A percentile compares a stretch with the other conserved stretches of the same genome.
These are phyloP conservation scores for Mortierella hygrophila DNA, from an alignment of 192 early-diverging fungal genomes.

Conservation along the genomic window DNA sequence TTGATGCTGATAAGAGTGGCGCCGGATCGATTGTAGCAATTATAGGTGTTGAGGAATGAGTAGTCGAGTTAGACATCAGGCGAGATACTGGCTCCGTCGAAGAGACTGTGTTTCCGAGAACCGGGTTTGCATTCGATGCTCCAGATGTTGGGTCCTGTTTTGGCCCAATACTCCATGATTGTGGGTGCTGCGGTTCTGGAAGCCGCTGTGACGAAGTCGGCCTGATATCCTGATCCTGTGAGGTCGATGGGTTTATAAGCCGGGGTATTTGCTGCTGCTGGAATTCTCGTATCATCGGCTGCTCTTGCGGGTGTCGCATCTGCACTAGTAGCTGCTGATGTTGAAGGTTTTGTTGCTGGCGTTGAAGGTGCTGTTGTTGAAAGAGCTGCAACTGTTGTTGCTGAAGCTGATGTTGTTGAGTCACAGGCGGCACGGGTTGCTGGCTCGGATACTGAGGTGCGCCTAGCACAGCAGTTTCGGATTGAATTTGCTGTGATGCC, in stretches of 20 bases:
- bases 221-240: not conserved
- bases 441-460: not conserved
- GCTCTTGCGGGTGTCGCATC: not conserved
- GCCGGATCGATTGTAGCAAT: not conserved
- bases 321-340: not conserved
- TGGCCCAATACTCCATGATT: not conserved
- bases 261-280: not conserved
- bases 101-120: too few relatives aligned
- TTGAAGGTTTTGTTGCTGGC: not conserved
- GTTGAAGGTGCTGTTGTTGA: constrained; percentile 2
- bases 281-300: not conserved
- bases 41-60: not conserved
- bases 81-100: not conserved
- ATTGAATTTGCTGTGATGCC: not conserved
- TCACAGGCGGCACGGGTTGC: not conserved
- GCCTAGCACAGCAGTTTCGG: not conserved
- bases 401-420: not conserved
- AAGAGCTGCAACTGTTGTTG: not conserved
- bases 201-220: not conserved
- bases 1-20: not conserved
- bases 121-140: too few relatives aligned
- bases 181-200: not conserved
- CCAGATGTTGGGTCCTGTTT: not conserved
- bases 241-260: not conserved
- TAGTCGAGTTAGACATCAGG: not conserved